phyloP scores from a whole-genome alignment of 495 filamentous ascomycete species.

The Aspergillus coremiiformis region DNA sequence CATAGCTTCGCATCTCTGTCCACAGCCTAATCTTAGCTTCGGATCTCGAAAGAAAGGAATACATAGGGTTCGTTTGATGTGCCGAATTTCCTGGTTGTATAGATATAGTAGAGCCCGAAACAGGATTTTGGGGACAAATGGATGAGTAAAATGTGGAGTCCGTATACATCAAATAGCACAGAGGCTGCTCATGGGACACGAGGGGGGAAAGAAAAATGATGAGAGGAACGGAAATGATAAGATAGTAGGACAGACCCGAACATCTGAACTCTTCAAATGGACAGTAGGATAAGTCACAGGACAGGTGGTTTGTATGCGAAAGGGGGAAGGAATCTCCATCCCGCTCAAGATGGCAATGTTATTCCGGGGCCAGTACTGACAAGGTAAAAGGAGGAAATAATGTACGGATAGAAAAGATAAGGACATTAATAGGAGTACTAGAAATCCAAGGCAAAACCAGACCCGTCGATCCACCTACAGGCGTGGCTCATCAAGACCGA shows the following conservation, averaged over 20 bases:
- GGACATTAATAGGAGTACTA: slow-evolving; percentile 19
- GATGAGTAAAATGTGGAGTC: background rate
- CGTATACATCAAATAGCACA: background rate
- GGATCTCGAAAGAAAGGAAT: background rate
- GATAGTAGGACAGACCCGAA: background rate
- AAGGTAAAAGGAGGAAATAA: slow-evolving; percentile 15
- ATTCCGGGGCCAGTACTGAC: slow-evolving; percentile 9
- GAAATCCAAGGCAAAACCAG: slow-evolving; percentile 14
- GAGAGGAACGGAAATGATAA: slow-evolving; percentile 6
- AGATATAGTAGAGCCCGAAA: background rate
- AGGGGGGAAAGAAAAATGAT: background rate
- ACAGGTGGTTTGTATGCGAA: background rate
- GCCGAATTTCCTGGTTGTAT: background rate
- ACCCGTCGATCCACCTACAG: slow-evolving; percentile 13
- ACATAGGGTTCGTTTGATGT: background rate
- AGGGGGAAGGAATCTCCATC: background rate
- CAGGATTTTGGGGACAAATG: background rate
- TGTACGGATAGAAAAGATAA: slow-evolving; percentile 12
- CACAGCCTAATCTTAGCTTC: background rate
- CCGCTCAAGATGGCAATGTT: slow-evolving; percentile 6
- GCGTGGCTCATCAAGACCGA: slow-evolving; percentile 24
- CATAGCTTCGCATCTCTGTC: background rate
- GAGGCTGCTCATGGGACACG: background rate
- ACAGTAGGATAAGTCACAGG: background rate
- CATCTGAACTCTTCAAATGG: background rate